phyloP scores from a whole-genome alignment of 768 basidiomycete genomes.

The Pholiota conissans region DNA sequence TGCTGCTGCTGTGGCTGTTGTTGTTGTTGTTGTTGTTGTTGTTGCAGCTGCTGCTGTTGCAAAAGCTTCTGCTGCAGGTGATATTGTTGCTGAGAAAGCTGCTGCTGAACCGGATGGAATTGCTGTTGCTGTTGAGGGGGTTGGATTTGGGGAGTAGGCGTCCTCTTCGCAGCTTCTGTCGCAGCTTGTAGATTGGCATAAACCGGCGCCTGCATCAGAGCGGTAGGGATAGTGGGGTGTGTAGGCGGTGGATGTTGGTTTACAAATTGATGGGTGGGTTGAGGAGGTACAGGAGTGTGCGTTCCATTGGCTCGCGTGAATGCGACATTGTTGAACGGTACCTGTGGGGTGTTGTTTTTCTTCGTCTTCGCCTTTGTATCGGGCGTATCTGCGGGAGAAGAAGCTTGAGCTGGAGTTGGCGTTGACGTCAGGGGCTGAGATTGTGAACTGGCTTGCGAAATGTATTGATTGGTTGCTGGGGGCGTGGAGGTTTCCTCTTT shows the following conservation, averaged over 20 bases:
- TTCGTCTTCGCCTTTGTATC: constrained; percentile 23
- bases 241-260: constrained; percentile 31
- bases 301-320: constrained; percentile 30
- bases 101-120: background rate
- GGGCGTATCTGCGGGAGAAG: constrained; percentile 29
- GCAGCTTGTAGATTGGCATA: constrained; percentile 36
- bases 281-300: constrained; percentile 33
- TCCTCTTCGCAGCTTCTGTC: constrained; percentile 35
- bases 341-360: constrained; percentile 28
- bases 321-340: constrained; percentile 24
- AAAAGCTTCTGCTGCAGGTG: constrained; percentile 14
- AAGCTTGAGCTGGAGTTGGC: constrained; percentile 33
- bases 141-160: constrained; percentile 35
- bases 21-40: constrained; percentile 11
- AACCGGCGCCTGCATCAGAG: constrained; percentile 37
- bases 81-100: constrained; percentile 17
- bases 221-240: constrained; percentile 21
- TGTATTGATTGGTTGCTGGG: constrained; percentile 27
- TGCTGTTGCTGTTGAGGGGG: constrained; percentile 18
- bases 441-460: constrained; percentile 18
- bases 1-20: constrained; percentile 9
- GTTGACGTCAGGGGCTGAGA: constrained; percentile 27
- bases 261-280: constrained; percentile 34
- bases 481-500: constrained; percentile 23
- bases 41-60: constrained; percentile 12